phyloP scores from a whole-genome alignment of 129 eudicot species.

The Pittosporum tobira region DNA sequence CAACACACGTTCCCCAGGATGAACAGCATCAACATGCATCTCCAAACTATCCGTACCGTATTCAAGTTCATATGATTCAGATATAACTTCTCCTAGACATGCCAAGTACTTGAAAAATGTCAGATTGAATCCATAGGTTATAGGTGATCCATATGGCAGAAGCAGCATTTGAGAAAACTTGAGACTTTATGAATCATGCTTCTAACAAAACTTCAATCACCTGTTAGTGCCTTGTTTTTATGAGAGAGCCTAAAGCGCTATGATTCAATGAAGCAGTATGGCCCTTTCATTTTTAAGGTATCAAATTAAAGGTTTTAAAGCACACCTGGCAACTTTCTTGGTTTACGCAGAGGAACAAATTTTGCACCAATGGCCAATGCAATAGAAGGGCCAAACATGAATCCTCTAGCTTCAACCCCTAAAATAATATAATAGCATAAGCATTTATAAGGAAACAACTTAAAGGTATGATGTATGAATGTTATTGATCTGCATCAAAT shows the following conservation, averaged over 20 bases:
- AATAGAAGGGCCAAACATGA: slow-evolving; percentile 87
- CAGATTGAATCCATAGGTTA: neutral
- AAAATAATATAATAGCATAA: slow-evolving; percentile 10
- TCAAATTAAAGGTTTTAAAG: neutral
- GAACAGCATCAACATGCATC: slow-evolving; percentile 89
- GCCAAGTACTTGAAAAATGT: neutral
- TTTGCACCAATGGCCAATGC: slow-evolving; percentile 97
- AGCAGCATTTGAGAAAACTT: neutral
- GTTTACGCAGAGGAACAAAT: slow-evolving; percentile 89
- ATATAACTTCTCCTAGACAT: slow-evolving; percentile 67
- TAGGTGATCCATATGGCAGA: neutral
- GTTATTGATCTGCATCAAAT: neutral
- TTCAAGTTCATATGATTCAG: slow-evolving; percentile 73
- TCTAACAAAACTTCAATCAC: neutral
- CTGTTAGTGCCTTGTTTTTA: neutral
- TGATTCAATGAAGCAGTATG: too few species aligned
- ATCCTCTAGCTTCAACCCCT: slow-evolving; percentile 99
- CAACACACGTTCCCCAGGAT: slow-evolving; percentile 74
- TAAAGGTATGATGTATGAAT: neutral
- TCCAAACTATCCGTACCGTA: slow-evolving; percentile 88
- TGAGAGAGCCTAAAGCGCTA: too few species aligned
- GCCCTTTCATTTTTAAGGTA: neutral
- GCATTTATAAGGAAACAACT: neutral
- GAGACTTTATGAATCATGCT: neutral
- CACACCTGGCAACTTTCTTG: slow-evolving; percentile 78